Base-by-base conservation (phyloP, 345 rosid species). In the Salix koriyanagi region DNA sequence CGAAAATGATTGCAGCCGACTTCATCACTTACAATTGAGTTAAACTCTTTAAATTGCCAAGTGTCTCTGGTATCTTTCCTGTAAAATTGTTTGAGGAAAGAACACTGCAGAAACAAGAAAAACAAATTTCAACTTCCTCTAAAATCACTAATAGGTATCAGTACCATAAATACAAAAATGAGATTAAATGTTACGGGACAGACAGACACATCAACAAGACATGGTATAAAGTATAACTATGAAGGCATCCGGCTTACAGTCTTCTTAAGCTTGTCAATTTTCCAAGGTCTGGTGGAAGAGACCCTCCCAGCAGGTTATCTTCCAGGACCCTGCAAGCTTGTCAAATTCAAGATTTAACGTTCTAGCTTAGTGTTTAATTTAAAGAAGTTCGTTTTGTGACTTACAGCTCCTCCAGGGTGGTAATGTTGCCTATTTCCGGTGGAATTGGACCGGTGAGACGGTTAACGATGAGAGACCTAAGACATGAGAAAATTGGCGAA, bases 381-480 rank as follows among this genome's bases (percentile, higher is more conserved):
- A 65, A 65, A 64, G n/a, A 73, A 18, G 34, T 48, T 7, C 30
- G 41, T 26, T 65, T 7, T 44, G 69, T 74, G 65, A 86, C 89
- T 90, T 90, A 95, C 97, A 95, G 34, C 0, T 62, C 52, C 80
- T 72, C 77, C 65, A 95, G 89, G 36, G 92, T 87, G 74, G 84
- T 48, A 70, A 90, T 88, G 65, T 69, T 80, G 77, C 90, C 96
- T 39, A 95, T 71, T 77, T 90, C 85, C 28, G 46, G 61, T 42
- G 99, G 97, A 76, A 95, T 77, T 42, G 86, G 25, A 65, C 97
- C 97, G 42, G 72, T 85, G 72, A 95, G 71, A 69, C 91, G 91
- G 83, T 93, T 95, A 75, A 89, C 97, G 0, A 76, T 7, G 32
- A 90, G 48, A 6, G 90, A 82, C 76, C 99, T 95, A 71, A 71